Evolutionary conservation across 1,284 basidiomycete species (phyloP).

Genomic region (Ganoderma lingzhi): DNA sequence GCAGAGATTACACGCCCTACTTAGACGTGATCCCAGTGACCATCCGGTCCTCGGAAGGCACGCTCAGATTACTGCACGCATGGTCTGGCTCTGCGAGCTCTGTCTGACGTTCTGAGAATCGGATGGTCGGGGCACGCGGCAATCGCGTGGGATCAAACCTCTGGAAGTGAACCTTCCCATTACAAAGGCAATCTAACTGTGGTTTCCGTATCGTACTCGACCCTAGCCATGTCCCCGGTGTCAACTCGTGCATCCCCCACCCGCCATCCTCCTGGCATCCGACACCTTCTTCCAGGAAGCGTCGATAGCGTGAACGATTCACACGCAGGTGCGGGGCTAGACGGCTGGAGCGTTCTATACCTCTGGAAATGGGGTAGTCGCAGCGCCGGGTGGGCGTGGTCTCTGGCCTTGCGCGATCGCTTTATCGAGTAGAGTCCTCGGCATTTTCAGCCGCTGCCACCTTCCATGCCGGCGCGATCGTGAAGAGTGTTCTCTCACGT

Average conservation of each 20-base stretch:
- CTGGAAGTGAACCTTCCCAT: slow-evolving; percentile 9
- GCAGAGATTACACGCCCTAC: background rate
- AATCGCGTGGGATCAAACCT: slow-evolving; percentile 4
- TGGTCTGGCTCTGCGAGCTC: background rate
- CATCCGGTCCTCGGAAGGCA: background rate
- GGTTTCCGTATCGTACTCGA: background rate
- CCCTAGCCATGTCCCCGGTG: background rate
- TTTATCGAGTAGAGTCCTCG: background rate
- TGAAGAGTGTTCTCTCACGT: background rate
- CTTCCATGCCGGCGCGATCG: background rate
- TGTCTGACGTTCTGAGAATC: background rate
- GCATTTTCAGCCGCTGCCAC: slow-evolving; percentile 3
- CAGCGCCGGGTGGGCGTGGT: background rate
- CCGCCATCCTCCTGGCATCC: slow-evolving; percentile 4
- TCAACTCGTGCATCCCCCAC: background rate
- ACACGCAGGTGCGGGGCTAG: background rate
- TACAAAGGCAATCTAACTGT: slow-evolving; percentile 4
- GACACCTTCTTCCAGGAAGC: slow-evolving; percentile 1
- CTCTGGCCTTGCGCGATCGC: background rate
- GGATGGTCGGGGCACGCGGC: slow-evolving; percentile 12
- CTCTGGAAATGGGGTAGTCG: background rate
- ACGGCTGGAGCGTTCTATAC: background rate
- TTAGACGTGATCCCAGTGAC: background rate
- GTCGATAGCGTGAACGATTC: background rate
- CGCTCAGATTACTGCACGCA: background rate